These are phyloP conservation scores for Aspergillus nidulans DNA, from an alignment of 495 filamentous ascomycete species.

Conservation along the genomic window DNA sequence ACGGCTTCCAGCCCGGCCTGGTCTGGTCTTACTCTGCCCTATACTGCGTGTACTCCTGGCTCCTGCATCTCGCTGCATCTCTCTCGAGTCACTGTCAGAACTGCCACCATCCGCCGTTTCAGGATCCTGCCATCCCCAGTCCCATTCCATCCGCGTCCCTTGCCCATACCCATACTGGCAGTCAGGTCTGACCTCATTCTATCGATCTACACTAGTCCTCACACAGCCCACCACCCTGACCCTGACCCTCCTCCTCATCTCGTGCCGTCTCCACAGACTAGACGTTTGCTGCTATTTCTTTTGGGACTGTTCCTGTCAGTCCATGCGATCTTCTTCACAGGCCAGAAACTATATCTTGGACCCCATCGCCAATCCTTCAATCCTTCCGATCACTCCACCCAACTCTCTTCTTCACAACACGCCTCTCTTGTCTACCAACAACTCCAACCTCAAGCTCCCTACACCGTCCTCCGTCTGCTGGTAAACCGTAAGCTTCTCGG, in stretches of 20 bases:
- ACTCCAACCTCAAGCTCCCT: neutral
- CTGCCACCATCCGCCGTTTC: slow-evolving; percentile 9
- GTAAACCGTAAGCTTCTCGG: neutral
- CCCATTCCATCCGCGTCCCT: too few relatives aligned
- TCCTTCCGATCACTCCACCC: slow-evolving; percentile 17
- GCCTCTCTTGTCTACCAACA: neutral
- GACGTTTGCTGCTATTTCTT: neutral
- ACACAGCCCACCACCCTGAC: slow-evolving; percentile 23
- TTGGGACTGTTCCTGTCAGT: slow-evolving; percentile 13
- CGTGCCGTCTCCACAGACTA: slow-evolving; percentile 19
- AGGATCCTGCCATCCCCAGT: slow-evolving; percentile 7
- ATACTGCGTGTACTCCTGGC: neutral
- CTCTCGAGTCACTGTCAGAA: neutral
- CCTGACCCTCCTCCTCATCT: slow-evolving; percentile 8
- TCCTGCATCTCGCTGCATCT: neutral
- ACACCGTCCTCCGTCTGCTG: neutral
- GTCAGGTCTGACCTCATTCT: slow-evolving; percentile 8
- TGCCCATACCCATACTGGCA: slow-evolving; percentile 4
- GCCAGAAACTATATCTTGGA: slow-evolving; percentile 21
- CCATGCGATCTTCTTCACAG: slow-evolving; percentile 15
- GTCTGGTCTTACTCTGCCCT: neutral
- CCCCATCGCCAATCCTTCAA: slow-evolving; percentile 19
- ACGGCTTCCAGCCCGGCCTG: neutral
- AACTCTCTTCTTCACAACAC: slow-evolving; percentile 6
- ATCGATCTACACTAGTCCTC: slow-evolving; percentile 12